A percentile compares a stretch with the other conserved stretches of the same genome.
Evolutionary conservation across 1,284 basidiomycete genomes (phyloP).

Genomic region (Leccinum laetum): DNA sequence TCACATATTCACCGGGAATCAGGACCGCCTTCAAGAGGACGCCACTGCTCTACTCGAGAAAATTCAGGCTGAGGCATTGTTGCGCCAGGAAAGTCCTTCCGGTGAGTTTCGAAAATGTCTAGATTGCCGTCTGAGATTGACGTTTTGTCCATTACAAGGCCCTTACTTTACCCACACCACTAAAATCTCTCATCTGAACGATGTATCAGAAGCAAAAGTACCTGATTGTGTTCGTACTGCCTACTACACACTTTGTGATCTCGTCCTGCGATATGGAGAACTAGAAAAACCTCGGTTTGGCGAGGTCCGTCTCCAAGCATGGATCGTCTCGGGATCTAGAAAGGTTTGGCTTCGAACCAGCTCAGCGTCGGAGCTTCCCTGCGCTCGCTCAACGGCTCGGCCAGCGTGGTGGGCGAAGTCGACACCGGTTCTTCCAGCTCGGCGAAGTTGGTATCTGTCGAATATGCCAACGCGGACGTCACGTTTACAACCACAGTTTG

Average conservation of each 20-base stretch:
- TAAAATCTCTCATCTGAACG: constrained; percentile 7
- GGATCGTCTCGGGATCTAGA: too few relatives aligned
- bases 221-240: constrained; percentile 29
- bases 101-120: constrained; percentile 20
- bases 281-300: constrained; percentile 25
- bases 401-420: too few relatives aligned
- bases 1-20: constrained; percentile 43
- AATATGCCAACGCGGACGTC: too few relatives aligned
- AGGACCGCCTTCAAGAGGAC: constrained; percentile 30
- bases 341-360: too few relatives aligned
- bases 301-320: constrained; percentile 16
- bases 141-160: not conserved
- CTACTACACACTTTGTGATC: constrained; percentile 25
- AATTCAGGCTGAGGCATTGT: constrained; percentile 34
- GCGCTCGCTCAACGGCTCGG: too few relatives aligned
- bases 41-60: constrained; percentile 32
- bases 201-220: constrained; percentile 15
- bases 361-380: too few relatives aligned
- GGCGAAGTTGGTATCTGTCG: too few relatives aligned
- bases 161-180: constrained; percentile 35
- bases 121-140: not conserved
- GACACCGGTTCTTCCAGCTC: too few relatives aligned
- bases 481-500: too few relatives aligned
- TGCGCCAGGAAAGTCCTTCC: constrained; percentile 25
- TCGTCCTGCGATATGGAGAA: constrained; percentile 22